phyloP scores from a whole-genome alignment of 139 green algal species.

The Desmodesmus armatus region DNA sequence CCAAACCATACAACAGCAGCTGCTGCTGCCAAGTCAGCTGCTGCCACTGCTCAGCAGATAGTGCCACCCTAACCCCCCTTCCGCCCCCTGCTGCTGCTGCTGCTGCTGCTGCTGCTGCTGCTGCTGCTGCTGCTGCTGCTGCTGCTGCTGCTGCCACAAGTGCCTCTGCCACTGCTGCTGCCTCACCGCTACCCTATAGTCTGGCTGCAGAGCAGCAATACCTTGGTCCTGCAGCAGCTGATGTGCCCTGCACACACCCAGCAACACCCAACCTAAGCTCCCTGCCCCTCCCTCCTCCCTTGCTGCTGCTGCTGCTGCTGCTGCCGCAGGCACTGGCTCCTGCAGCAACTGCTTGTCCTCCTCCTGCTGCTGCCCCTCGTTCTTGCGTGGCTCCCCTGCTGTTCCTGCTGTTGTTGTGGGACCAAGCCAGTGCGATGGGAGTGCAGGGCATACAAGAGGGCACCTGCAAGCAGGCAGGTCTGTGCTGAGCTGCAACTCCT shows the following conservation, averaged over 20 bases:
- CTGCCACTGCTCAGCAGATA: not conserved
- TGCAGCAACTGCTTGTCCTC: not conserved
- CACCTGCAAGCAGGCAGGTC: not conserved
- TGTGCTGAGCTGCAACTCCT: not conserved
- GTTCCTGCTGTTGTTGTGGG: too few species aligned
- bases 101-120: not conserved
- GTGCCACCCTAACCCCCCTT: not conserved
- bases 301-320: constrained; percentile 12
- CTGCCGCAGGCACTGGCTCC: not conserved
- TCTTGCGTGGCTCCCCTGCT: too few species aligned
- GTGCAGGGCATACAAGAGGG: not conserved
- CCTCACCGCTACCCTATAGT: constrained; percentile 2
- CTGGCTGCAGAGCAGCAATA: not conserved
- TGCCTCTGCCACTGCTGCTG: constrained; percentile 23
- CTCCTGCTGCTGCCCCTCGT: not conserved
- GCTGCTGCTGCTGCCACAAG: not conserved
- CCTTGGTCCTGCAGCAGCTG: not conserved
- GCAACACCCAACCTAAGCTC: not conserved
- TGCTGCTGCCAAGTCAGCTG: constrained; percentile 26
- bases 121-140: not conserved
- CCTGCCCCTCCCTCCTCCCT: not conserved
- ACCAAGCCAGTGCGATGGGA: too few species aligned
- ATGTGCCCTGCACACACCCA: constrained; percentile 15
- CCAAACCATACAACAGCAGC: not conserved
- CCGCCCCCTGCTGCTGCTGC: constrained; percentile 37